Evolutionary conservation across 2,329 filamentous ascomycete species (phyloP), one percentile per base, ranked within the genome.

Genomic region (Zasmidium angulare): DNA sequence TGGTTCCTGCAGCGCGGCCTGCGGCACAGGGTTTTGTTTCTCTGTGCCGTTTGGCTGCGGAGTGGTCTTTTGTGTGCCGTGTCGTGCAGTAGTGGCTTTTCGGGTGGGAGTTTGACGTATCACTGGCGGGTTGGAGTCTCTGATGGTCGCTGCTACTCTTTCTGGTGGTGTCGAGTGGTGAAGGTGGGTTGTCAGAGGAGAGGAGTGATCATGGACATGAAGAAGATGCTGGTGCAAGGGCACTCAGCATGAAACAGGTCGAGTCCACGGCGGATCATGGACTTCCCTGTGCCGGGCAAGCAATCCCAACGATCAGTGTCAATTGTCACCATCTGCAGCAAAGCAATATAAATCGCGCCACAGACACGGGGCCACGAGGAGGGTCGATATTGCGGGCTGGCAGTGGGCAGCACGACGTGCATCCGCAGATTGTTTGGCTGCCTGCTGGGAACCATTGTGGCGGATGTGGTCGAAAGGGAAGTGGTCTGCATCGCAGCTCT

Each of bases 191-290:
- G 14, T 7, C 9, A 43, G 36, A 19, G 36, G 7, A 17, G 36
- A 43, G 3, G 6, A 19, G 36, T n/a, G 14, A 43, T 17, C 3
- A 19, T 17, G 36, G 36, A 17, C 36, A 43, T 29, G 26, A 29
- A 6, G 4, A 11, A 29, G 26, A 29, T 29, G 26, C 26, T 29
- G 26, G 26, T 11, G 26, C 4, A 11, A 29, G 26, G 11, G 4
- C 36, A 43, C n/a, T 19, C 36, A 14, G 50, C 50, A 20, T 52
- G 50, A 52, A 52, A 52, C 50, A 52, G 24, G 50, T 52, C 50
- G 23, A 31, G 6, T 29, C 26, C 26, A 29, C 26, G 6, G 11
- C 20, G 50, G 14, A 20, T 40, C n/a, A 52, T 40, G 50, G 50
- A 20, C 14, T 52, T 52, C 50, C 36, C n/a, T 19, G 36, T 17